phyloP scores from a whole-genome alignment of 1,139 yeast genomes.

The Hansenula lynferdii region DNA sequence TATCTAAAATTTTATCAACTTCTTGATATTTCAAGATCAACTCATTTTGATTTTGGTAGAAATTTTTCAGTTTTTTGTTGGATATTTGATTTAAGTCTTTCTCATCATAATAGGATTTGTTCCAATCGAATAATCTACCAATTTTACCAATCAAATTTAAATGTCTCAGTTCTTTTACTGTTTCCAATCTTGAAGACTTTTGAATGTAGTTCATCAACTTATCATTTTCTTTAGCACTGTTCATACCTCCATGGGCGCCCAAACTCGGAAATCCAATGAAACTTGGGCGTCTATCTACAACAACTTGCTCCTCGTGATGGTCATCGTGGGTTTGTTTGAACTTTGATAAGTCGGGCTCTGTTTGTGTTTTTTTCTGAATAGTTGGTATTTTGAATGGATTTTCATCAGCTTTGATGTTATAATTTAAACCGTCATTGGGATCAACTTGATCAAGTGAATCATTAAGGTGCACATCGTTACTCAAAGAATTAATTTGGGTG shows the following conservation, averaged over 20 bases:
- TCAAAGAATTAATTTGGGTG: too few relatives aligned
- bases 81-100: constrained; percentile 5
- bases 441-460: too few relatives aligned
- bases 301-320: too few relatives aligned
- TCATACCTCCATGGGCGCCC: constrained; percentile 1
- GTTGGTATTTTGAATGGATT: too few relatives aligned
- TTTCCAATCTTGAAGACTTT: constrained; percentile 11
- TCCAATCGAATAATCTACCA: constrained; percentile 14
- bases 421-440: too few relatives aligned
- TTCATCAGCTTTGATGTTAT: too few relatives aligned
- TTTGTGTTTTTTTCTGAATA: too few relatives aligned
- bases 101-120: constrained; percentile 5
- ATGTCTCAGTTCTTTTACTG: constrained; percentile 17
- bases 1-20: constrained; percentile 64
- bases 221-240: constrained; percentile 13
- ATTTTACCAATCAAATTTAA: constrained; percentile 17
- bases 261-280: constrained; percentile 5
- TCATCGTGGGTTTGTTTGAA: too few relatives aligned
- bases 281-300: constrained; percentile 16
- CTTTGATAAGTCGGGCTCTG: too few relatives aligned
- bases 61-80: constrained; percentile 25
- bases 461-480: too few relatives aligned
- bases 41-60: constrained; percentile 51
- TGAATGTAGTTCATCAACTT: constrained; percentile 13
- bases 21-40: constrained; percentile 52